Evolutionary conservation across 805 yeast genomes (phyloP).

Genomic region (Candida krabiensis): DNA sequence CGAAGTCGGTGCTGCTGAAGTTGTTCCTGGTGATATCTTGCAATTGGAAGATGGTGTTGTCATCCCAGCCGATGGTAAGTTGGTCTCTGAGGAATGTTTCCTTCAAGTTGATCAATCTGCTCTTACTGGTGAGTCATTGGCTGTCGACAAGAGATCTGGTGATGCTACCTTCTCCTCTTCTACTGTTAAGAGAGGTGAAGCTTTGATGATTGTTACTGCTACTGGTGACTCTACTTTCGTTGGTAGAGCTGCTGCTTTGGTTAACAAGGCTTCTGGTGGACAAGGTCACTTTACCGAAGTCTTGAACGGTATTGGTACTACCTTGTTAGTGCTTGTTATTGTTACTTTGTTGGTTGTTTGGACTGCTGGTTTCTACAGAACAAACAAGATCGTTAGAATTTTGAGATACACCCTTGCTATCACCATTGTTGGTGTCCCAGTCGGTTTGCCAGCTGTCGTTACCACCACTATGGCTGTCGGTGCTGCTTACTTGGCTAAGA

Average conservation of each 20-base stretch:
- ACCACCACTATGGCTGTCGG: conserved; percentile 99
- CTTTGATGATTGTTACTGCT: conserved; percentile 89
- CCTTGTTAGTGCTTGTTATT: conserved; percentile 84
- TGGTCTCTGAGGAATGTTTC: conserved; percentile 81
- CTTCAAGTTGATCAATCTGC: conserved; percentile 96
- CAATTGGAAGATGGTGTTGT: conserved; percentile 92
- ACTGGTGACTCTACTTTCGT: conserved; percentile 95
- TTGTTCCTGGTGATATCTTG: conserved; percentile 94
- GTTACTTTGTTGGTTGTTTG: conserved; percentile 85
- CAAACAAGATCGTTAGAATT: conserved; percentile 81
- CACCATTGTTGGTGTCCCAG: conserved; percentile 97
- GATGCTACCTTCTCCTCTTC: conserved; percentile 90
- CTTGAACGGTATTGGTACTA: conserved; percentile 95
- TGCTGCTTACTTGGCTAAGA: conserved; percentile 97
- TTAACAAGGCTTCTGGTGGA: conserved; percentile 91
- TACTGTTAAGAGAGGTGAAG: conserved; percentile 94
- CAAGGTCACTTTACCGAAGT: conserved; percentile 97
- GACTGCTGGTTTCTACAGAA: conserved; percentile 93
- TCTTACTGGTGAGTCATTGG: conserved; percentile 95
- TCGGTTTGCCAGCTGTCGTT: conserved; percentile 97
- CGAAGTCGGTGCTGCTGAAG: conserved; percentile 79
- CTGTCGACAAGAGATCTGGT: conserved; percentile 89
- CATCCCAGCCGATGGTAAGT: conserved; percentile 90
- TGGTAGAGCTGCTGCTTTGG: conserved; percentile 97
- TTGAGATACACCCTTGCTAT: conserved; percentile 91